These are phyloP conservation scores for Chaetomium sp. DNA, from an alignment of 2,329 filamentous ascomycete species.

Conservation along the genomic window DNA sequence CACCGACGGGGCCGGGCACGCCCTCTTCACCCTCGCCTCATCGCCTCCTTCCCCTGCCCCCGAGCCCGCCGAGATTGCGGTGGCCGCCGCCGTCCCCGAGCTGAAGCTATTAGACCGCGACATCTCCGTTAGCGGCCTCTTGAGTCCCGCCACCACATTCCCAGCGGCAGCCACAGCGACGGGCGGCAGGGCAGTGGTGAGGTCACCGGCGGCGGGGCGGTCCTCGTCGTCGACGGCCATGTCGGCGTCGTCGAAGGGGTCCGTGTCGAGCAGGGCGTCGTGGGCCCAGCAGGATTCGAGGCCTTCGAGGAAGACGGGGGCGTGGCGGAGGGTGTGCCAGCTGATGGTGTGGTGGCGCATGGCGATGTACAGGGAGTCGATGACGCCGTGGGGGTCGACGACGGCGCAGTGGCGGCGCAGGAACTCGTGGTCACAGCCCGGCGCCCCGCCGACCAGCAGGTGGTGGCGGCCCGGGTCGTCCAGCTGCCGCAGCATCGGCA, in stretches of 20 bases:
- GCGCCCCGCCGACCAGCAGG: conserved; percentile 1
- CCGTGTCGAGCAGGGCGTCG: conserved; percentile 53
- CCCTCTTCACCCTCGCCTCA: conserved; percentile 41
- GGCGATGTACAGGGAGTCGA: conserved; percentile 62
- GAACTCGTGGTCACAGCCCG: conserved; percentile 53
- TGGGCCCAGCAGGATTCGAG: conserved; percentile 59
- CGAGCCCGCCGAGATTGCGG: conserved; percentile 36
- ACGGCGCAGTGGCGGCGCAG: conserved; percentile 59
- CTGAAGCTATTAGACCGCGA: conserved; percentile 52
- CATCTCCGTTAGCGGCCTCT: conserved; percentile 57
- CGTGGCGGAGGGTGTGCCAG: conserved; percentile 55
- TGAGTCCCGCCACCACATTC: conserved; percentile 44
- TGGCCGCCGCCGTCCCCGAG: conserved; percentile 32
- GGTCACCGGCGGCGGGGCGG: conserved; percentile 51
- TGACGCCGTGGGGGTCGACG: conserved; percentile 54
- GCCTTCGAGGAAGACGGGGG: conserved; percentile 53
- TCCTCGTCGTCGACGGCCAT: conserved; percentile 41
- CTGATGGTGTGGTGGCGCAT: conserved; percentile 58
- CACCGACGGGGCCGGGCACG: conserved; percentile 31
- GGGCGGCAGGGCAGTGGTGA: conserved; percentile 35
- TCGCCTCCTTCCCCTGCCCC: conserved; percentile 10
- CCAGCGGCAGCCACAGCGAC: conserved; percentile 26
- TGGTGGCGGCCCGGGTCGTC: conserved; percentile 36
- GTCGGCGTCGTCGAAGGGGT: conserved; percentile 43
- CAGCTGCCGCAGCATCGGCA: conserved; percentile 61